Percentiles rank a stretch among this genome's conserved stretches.
Evolutionary conservation across 805 yeast genomes (phyloP).

Genomic region (Candida dendrica): DNA sequence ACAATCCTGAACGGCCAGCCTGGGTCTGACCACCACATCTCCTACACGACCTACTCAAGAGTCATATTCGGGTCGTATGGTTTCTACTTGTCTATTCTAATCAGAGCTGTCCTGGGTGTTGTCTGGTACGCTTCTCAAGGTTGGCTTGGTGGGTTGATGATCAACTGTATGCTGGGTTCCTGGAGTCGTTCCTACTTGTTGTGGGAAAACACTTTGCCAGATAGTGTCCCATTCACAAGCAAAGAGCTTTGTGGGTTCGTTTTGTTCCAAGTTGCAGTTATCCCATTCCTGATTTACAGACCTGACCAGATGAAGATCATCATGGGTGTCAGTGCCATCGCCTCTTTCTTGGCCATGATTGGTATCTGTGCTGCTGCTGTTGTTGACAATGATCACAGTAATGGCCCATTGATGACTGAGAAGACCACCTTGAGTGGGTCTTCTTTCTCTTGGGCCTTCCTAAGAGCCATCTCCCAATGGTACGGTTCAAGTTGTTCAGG

Average conservation of each 20-base stretch:
- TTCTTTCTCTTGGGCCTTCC: constrained; percentile 31
- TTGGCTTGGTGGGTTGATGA: constrained; percentile 19
- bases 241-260: constrained; percentile 31
- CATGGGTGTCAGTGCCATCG: constrained; percentile 9
- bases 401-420: constrained; percentile 24
- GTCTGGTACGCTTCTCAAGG: constrained; percentile 20
- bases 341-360: constrained; percentile 17
- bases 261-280: constrained; percentile 18
- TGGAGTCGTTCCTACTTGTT: constrained; percentile 18
- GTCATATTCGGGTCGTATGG: constrained; percentile 13
- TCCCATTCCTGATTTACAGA: constrained; percentile 12
- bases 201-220: constrained; percentile 25
- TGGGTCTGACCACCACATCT: constrained; percentile 16
- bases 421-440: constrained; percentile 14
- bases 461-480: constrained; percentile 31
- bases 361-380: constrained; percentile 22
- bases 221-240: constrained; percentile 27
- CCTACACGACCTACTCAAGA: constrained; percentile 19
- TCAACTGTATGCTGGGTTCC: constrained; percentile 13
- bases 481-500: constrained; percentile 33
- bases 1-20: constrained; percentile 14
- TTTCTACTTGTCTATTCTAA: constrained; percentile 14
- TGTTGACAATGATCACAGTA: constrained; percentile 20
- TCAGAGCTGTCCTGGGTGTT: constrained; percentile 16
- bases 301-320: constrained; percentile 17